A percentile compares a stretch with the other conserved stretches of the same genome.
phyloP scores from a whole-genome alignment of 805 yeast species.

The Debaryomyces prosopidis region DNA sequence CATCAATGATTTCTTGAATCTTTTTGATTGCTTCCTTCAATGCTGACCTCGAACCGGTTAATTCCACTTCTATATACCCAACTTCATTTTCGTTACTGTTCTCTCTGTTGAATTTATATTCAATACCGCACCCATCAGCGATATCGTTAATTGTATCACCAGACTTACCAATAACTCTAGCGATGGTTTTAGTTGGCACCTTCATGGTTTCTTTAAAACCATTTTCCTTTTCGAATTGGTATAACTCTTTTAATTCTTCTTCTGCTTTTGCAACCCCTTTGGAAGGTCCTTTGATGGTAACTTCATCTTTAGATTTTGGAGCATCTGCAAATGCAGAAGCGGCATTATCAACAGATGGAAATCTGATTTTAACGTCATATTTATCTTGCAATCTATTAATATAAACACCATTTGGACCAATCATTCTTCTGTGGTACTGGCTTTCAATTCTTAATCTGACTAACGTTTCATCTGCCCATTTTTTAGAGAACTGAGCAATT shows the following conservation, averaged over 20 bases:
- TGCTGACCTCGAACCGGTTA: constrained; percentile 76
- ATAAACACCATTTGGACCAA: constrained; percentile 81
- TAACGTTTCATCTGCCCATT: constrained; percentile 79
- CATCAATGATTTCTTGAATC: constrained; percentile 63
- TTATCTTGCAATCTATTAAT: constrained; percentile 85
- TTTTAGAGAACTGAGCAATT: constrained; percentile 60
- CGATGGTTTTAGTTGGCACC: constrained; percentile 73
- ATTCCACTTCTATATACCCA: constrained; percentile 60
- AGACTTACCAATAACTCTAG: constrained; percentile 84
- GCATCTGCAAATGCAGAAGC: constrained; percentile 27
- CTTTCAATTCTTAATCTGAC: constrained; percentile 67
- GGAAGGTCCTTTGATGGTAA: constrained; percentile 82
- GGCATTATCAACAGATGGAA: constrained; percentile 52
- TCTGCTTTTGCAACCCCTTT: constrained; percentile 82
- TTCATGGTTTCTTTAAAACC: constrained; percentile 64
- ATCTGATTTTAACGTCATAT: constrained; percentile 76
- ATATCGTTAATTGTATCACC: constrained; percentile 85
- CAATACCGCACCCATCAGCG: constrained; percentile 66
- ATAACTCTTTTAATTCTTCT: constrained; percentile 79
- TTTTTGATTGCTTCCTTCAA: constrained; percentile 69
- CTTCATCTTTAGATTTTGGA: constrained; percentile 57
- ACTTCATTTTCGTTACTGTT: constrained; percentile 44
- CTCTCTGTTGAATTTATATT: constrained; percentile 46
- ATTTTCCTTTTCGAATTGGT: constrained; percentile 84
- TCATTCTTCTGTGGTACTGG: constrained; percentile 76